A percentile compares a stretch with the other conserved stretches of the same genome.
Evolutionary conservation across 2,329 filamentous ascomycete species (phyloP).

Genomic region (Alternaria sp.): DNA sequence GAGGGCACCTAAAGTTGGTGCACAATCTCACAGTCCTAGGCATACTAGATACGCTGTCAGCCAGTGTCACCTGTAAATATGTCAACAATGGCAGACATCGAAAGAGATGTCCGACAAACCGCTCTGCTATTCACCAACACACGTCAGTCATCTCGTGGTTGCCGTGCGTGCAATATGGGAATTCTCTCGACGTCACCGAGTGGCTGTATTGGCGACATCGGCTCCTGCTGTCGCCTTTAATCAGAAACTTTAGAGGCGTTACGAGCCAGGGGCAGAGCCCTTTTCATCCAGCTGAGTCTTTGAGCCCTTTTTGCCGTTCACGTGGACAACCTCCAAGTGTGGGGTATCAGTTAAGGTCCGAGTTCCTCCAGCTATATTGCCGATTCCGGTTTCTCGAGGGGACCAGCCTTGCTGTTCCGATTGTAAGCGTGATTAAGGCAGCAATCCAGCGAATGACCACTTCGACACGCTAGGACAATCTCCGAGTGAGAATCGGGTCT

Average conservation of each 20-base stretch:
- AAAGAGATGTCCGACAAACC: not conserved
- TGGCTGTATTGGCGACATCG: not conserved
- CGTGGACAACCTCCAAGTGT: not conserved
- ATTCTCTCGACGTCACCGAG: not conserved
- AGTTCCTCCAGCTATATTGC: not conserved
- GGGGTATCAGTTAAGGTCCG: not conserved
- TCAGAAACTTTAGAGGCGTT: not conserved
- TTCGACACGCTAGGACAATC: not conserved
- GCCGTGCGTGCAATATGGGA: accelerated
- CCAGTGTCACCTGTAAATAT: too few species aligned
- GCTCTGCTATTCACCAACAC: not conserved
- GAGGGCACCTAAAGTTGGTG: too few species aligned
- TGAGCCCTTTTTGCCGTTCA: not conserved
- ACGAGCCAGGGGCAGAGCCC: too few species aligned
- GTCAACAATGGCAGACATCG: not conserved
- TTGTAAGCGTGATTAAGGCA: not conserved
- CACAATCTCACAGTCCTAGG: too few species aligned
- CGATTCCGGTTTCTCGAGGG: not conserved
- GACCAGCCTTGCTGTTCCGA: not conserved
- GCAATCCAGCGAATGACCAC: not conserved
- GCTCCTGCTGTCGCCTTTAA: not conserved
- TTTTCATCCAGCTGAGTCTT: not conserved
- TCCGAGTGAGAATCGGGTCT: not conserved
- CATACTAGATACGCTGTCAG: not conserved
- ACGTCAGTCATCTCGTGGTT: not conserved